Conservation (phyloP, 108 stramenopile genomes). For the Skeletonema grethae region DNA sequence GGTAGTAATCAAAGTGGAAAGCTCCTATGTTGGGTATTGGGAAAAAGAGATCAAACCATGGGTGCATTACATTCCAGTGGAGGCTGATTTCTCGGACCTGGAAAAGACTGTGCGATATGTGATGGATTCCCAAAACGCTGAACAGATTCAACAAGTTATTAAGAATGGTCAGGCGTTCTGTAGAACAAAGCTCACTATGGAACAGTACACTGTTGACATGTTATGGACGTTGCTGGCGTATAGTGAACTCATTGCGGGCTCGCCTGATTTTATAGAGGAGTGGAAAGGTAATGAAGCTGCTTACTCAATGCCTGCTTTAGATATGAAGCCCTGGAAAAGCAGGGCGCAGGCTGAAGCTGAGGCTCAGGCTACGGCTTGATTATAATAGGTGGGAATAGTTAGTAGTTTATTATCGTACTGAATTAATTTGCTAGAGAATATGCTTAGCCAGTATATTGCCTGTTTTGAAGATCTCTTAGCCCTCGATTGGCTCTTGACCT, state of each 20-base stretch:
- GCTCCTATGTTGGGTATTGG: slow-evolving; percentile 45
- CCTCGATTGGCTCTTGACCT: slow-evolving; percentile 22
- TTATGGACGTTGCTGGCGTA: slow-evolving; percentile 34
- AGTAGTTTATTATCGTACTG: too few species aligned
- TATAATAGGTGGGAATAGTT: neutral
- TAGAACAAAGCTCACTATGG: slow-evolving; percentile 34
- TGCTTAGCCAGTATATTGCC: too few species aligned
- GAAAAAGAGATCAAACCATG: slow-evolving; percentile 39
- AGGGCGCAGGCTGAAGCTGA: neutral
- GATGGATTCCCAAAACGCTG: slow-evolving; percentile 21
- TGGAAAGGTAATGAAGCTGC: slow-evolving; percentile 27
- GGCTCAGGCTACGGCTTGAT: neutral
- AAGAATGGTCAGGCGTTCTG: slow-evolving; percentile 47
- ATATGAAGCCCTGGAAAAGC: slow-evolving; percentile 25
- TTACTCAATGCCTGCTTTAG: slow-evolving; percentile 23
- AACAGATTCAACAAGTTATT: slow-evolving; percentile 36
- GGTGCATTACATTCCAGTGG: slow-evolving; percentile 52
- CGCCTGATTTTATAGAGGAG: slow-evolving; percentile 20
- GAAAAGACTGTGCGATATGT: slow-evolving; percentile 31
- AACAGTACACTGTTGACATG: slow-evolving; percentile 31
- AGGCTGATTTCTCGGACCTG: slow-evolving; percentile 39
- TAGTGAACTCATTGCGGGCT: slow-evolving; percentile 18
- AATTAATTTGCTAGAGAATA: too few species aligned
- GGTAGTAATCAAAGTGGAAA: slow-evolving; percentile 53
- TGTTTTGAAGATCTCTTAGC: neutral